These are phyloP conservation scores for Solanum chmielewskii DNA, from an alignment of 257 asterid genomes.

Conservation along the genomic window DNA sequence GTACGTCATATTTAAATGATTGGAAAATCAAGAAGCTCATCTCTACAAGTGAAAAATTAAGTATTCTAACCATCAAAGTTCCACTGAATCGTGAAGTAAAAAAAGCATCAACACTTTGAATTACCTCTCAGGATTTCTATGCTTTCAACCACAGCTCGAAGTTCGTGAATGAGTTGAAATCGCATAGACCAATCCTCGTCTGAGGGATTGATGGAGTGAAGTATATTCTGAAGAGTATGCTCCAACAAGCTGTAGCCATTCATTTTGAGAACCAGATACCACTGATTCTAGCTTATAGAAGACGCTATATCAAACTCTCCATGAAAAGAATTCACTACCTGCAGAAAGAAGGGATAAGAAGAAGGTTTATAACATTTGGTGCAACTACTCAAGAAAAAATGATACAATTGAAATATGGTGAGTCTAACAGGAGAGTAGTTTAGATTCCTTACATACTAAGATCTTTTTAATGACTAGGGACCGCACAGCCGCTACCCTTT, in stretches of 20 bases:
- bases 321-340: not conserved
- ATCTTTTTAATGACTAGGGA: not conserved
- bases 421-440: not conserved
- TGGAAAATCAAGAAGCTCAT: not conserved
- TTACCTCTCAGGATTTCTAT: slow-evolving; percentile 79
- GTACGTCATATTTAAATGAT: not conserved
- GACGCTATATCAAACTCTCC: not conserved
- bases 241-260: slow-evolving; percentile 38
- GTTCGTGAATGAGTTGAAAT: slow-evolving; percentile 36
- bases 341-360: not conserved
- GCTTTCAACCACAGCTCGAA: slow-evolving; percentile 42
- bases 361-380: not conserved
- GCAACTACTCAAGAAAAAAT: not conserved
- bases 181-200: slow-evolving; percentile 60
- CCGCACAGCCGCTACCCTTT: not conserved
- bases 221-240: slow-evolving; percentile 34
- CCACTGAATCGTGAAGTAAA: not conserved
- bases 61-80: not conserved
- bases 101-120: not conserved
- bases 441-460: not conserved
- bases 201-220: slow-evolving; percentile 40
- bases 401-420: not conserved
- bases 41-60: not conserved
- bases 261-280: slow-evolving; percentile 24
- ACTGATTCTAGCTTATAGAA: not conserved